phyloP scores from a whole-genome alignment of 1,284 basidiomycete genomes.

The Cutaneotrichosporon dermatis region DNA sequence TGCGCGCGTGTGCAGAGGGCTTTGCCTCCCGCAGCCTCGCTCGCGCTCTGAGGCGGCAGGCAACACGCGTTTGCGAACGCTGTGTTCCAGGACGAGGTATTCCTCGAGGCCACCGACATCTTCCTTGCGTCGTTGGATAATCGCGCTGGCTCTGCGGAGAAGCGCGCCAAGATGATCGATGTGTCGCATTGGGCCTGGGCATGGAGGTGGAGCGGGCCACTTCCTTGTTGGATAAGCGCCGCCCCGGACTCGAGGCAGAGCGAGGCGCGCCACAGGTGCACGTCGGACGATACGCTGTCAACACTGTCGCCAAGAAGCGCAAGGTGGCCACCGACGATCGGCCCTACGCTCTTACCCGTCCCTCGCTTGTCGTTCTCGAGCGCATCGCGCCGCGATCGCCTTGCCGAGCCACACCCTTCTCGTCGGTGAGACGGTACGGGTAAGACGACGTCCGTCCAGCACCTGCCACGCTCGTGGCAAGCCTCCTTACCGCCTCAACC shows the following conservation, averaged over 20 bases:
- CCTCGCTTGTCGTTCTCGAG: conserved; percentile 74
- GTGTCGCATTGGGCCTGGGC: conserved; percentile 62
- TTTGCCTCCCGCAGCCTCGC: conserved; percentile 50
- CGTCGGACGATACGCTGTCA: conserved; percentile 36
- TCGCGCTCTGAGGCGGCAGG: conserved; percentile 38
- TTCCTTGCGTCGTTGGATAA: conserved; percentile 72
- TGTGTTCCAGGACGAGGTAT: conserved; percentile 79
- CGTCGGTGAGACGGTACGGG: conserved; percentile 99
- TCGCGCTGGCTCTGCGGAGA: conserved; percentile 49
- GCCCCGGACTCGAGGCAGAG: conserved; percentile 65
- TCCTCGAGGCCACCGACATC: conserved; percentile 82
- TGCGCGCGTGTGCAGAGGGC: conserved; percentile 68
- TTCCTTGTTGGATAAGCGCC: conserved; percentile 59
- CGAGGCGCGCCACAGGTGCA: conserved; percentile 52
- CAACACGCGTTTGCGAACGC: conserved; percentile 65
- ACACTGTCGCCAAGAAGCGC: conserved; percentile 12
- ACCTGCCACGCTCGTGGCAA: conserved; percentile 80
- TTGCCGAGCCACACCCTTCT: conserved; percentile 83
- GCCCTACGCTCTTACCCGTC: conserved; percentile 86
- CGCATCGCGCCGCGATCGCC: conserved; percentile 70
- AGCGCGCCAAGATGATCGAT: conserved; percentile 33
- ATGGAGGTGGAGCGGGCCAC: conserved; percentile 60
- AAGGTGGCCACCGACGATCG: conserved; percentile 26
- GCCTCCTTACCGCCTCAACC: conserved; percentile 81
- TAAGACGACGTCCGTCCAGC: conserved; percentile 89